Evolutionary conservation across 1,284 basidiomycete species (phyloP), one percentile per base, ranked within the genome.

Genomic region (Phlebopus sp.): DNA sequence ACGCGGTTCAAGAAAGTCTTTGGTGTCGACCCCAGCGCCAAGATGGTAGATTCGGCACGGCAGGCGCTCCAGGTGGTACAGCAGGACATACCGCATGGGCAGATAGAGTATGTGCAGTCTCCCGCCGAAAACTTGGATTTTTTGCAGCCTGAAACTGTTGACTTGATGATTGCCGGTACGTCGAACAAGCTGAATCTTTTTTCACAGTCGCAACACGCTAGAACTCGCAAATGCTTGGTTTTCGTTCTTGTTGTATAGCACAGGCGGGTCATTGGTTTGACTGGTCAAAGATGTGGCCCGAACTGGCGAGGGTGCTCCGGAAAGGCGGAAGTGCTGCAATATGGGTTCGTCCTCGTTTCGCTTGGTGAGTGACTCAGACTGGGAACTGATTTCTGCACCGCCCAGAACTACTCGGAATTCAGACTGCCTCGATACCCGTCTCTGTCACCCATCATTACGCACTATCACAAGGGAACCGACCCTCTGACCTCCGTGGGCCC

Each of bases 251-350:
- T 23, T 10, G 42, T 32, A 7, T 53, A 87, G 90, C 86, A 1
- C 92, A 93, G 67, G 82, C 92, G 0, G 83, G 84, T 0, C 92
- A 95, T 63, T 95, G 92, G 91, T 94, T 95, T 59, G 76, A 93
- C 58, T 90, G 87, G 76, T 59, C 66, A 1, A 76, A 72, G 48
- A 74, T 87, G 13, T 95, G 91, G 87, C 76, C 74, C 1, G 84
- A 92, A 62, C 69, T 82, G 1, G 73, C 75, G 1, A 74, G 86
- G 6, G 76, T 89, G 0, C 64, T 94, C 32, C 74, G 79, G 23
- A 76, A 74, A 0, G 77, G 82, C 8, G 92, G 90, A 0, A 86
- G 81, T 0, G 80, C 83, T 7, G 89, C 88, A 2, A 82, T 89
- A 52, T 92, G 90, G 82, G 90, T 89, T 52, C 25, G 77, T 67